phyloP scores from a whole-genome alignment of 225 moss, liverwort and hornwort species.

The Lunularia cruciata region DNA sequence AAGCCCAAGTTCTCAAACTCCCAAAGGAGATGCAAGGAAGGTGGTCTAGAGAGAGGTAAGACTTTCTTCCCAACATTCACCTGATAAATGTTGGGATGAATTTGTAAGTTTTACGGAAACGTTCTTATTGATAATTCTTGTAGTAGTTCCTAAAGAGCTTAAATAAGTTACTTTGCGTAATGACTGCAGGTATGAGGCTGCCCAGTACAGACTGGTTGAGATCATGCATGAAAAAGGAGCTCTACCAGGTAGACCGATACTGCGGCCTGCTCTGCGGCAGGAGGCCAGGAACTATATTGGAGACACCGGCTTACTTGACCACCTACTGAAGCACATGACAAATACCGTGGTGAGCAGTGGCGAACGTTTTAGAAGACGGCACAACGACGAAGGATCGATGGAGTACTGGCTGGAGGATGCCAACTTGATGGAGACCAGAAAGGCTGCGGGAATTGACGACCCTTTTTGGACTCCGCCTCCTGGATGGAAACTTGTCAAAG shows the following conservation, averaged over 20 bases:
- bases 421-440: too few species aligned
- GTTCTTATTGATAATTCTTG: too few species aligned
- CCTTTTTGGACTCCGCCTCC: constrained; percentile 44
- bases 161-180: too few species aligned
- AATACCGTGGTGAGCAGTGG: constrained; percentile 36
- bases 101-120: too few species aligned
- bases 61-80: too few species aligned
- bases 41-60: too few species aligned
- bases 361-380: constrained; percentile 36
- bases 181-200: constrained; percentile 32
- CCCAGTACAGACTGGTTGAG: constrained; percentile 37
- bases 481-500: too few species aligned
- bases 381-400: constrained; percentile 42
- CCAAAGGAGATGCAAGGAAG: too few species aligned
- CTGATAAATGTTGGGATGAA: too few species aligned
- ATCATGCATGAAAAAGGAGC: constrained; percentile 40
- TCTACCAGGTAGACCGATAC: constrained; percentile 34
- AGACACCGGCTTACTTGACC: constrained; percentile 42
- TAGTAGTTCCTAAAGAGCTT: too few species aligned
- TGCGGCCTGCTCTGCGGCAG: constrained; percentile 35
- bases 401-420: constrained; percentile 47
- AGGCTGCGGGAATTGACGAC: constrained; percentile 37
- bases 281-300: constrained; percentile 42
- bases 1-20: too few species aligned
- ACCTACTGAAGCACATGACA: constrained; percentile 42